phyloP scores from a whole-genome alignment of 176 grass and related monocot genomes.

The Oryza punctata region DNA sequence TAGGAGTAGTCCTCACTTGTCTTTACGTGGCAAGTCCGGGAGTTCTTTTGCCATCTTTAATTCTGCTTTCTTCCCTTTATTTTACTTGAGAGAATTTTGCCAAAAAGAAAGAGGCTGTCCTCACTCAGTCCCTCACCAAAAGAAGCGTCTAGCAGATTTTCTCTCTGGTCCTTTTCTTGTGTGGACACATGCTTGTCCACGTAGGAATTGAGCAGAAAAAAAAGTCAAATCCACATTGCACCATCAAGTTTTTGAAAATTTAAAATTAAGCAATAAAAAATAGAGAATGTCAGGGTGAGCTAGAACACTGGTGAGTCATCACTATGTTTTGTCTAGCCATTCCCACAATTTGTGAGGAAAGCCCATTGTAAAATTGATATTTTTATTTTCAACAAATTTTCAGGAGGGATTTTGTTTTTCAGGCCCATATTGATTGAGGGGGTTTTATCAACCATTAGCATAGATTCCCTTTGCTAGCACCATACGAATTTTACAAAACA shows the following conservation, averaged over 20 bases:
- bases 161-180: slow-evolving; percentile 4
- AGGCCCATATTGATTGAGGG: not conserved
- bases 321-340: not conserved
- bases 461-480: too few species aligned
- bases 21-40: slow-evolving; percentile 14
- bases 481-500: too few species aligned
- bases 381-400: too few species aligned
- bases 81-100: not conserved
- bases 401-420: not conserved
- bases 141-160: not conserved
- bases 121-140: slow-evolving; percentile 9
- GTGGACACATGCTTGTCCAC: slow-evolving; percentile 1
- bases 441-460: too few species aligned
- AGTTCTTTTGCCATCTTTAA: not conserved
- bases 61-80: slow-evolving; percentile 7
- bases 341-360: not conserved
- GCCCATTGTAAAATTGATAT: too few species aligned
- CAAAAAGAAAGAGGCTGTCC: slow-evolving; percentile 21
- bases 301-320: not conserved
- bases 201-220: not conserved
- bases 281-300: not conserved
- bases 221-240: slow-evolving; percentile 28
- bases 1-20: not conserved
- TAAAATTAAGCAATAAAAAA: not conserved
- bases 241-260: not conserved